Evolutionary conservation across 2,329 filamentous ascomycete species (phyloP).

Genomic region (Dactylellina leptospora): DNA sequence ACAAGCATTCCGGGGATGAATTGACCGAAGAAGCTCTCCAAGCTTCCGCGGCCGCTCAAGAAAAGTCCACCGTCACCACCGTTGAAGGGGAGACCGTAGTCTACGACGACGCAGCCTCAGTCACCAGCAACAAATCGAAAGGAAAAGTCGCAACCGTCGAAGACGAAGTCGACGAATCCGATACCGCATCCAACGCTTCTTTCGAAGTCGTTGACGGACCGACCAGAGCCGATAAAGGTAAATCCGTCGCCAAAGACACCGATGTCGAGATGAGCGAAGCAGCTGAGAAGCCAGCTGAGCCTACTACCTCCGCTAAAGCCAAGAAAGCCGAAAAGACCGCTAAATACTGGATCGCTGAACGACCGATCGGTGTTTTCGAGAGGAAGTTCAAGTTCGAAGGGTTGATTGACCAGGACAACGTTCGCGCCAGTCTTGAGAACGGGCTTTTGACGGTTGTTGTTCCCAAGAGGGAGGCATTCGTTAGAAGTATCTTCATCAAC

Average conservation of each 20-base stretch:
- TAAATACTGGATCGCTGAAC: conserved; percentile 77
- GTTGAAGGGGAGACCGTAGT: conserved; percentile 27
- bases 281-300: conserved; percentile 59
- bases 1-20: conserved; percentile 60
- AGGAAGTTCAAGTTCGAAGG: conserved; percentile 74
- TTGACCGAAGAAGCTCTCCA: conserved; percentile 53
- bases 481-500: conserved; percentile 44
- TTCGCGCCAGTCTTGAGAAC: conserved; percentile 71
- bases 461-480: conserved; percentile 69
- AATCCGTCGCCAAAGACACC: conserved; percentile 52
- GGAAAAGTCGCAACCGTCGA: conserved; percentile 55
- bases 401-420: conserved; percentile 70
- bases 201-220: conserved; percentile 52
- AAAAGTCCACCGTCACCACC: conserved; percentile 20
- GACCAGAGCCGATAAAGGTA: conserved; percentile 37
- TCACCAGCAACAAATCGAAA: conserved; percentile 45
- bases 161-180: conserved; percentile 37
- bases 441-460: conserved; percentile 72
- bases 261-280: conserved; percentile 53
- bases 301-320: conserved; percentile 19
- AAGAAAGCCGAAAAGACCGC: conserved; percentile 56
- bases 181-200: conserved; percentile 42
- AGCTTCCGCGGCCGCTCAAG: conserved; percentile 24
- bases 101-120: conserved; percentile 53
- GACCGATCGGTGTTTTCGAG: conserved; percentile 72